Evolutionary conservation across 73 alveolate species (phyloP).

Genomic region (Diophrys appendiculata): DNA sequence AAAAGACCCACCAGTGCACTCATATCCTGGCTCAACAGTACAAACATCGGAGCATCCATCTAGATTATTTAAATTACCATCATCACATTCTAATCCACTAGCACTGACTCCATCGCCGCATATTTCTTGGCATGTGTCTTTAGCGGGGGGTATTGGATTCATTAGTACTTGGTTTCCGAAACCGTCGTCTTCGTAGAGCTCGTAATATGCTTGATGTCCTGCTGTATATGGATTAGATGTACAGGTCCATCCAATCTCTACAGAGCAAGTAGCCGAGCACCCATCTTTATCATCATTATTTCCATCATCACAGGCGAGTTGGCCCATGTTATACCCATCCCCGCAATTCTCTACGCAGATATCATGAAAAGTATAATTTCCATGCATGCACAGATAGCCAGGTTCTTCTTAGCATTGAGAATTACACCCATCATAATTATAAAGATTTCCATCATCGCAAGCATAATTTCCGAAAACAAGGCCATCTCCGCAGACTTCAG

Average conservation of each 20-base stretch:
- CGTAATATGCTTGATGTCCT: neutral
- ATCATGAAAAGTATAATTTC: neutral
- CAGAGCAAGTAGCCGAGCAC: neutral
- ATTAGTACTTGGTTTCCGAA: neutral
- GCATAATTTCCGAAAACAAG: neutral
- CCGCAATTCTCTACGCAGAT: conserved; percentile 24
- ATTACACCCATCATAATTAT: neutral
- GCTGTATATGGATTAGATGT: neutral
- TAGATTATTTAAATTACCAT: neutral
- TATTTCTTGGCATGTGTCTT: conserved; percentile 9
- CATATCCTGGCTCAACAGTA: neutral
- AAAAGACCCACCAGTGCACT: conserved; percentile 11
- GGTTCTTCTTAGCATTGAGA: neutral
- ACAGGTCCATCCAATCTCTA: conserved; percentile 15
- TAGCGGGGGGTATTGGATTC: neutral
- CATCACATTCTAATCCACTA: conserved; percentile 16
- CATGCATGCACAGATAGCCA: neutral
- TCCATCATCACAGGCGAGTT: conserved; percentile 23
- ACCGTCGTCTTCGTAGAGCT: neutral
- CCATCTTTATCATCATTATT: conserved; percentile 13
- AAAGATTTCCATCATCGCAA: neutral
- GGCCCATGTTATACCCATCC: conserved; percentile 18
- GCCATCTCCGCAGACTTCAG: conserved; percentile 2
- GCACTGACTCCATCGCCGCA: conserved; percentile 19
- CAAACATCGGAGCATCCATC: conserved; percentile 22